These are phyloP conservation scores for Exserohilum rostratum DNA, from an alignment of 2,329 filamentous ascomycete genomes.

Conservation along the genomic window DNA sequence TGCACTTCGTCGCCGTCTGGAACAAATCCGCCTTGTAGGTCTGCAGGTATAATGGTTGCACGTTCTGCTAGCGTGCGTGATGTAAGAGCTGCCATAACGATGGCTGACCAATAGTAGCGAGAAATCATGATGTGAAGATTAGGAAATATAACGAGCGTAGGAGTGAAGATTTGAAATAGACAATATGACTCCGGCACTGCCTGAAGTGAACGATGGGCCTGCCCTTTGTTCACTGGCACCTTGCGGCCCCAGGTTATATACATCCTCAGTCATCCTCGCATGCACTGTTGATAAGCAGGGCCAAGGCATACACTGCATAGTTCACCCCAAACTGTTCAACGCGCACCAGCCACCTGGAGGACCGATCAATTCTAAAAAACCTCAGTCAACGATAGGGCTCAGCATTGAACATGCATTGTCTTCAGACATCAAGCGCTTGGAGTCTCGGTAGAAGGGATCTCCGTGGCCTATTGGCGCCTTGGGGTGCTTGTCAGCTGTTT, in stretches of 20 bases:
- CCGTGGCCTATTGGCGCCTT: constrained; percentile 10
- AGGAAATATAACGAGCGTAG: background rate
- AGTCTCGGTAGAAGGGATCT: constrained; percentile 8
- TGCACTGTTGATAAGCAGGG: constrained; percentile 20
- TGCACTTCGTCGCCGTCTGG: constrained; percentile 29
- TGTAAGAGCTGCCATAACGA: constrained; percentile 1
- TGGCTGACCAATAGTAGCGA: constrained; percentile 7
- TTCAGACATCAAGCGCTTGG: constrained; percentile 26
- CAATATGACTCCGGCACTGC: background rate
- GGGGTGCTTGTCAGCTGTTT: constrained; percentile 26
- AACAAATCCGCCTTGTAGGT: constrained; percentile 28
- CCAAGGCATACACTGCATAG: constrained; percentile 11
- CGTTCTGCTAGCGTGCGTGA: constrained; percentile 17
- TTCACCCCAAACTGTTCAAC: constrained; percentile 22
- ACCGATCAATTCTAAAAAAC: constrained; percentile 3
- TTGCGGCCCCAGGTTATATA: constrained; percentile 26
- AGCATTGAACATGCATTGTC: constrained; percentile 5
- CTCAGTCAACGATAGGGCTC: constrained; percentile 13
- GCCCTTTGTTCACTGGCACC: background rate
- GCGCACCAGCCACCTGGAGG: constrained; percentile 11
- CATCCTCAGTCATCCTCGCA: constrained; percentile 1
- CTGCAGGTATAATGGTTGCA: constrained; percentile 21
- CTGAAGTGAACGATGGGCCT: background rate
- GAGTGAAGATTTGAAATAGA: background rate
- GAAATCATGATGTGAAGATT: constrained; percentile 19